Base-by-base conservation (phyloP, 331 rosid species). In the Erythrophleum ivorense region DNA sequence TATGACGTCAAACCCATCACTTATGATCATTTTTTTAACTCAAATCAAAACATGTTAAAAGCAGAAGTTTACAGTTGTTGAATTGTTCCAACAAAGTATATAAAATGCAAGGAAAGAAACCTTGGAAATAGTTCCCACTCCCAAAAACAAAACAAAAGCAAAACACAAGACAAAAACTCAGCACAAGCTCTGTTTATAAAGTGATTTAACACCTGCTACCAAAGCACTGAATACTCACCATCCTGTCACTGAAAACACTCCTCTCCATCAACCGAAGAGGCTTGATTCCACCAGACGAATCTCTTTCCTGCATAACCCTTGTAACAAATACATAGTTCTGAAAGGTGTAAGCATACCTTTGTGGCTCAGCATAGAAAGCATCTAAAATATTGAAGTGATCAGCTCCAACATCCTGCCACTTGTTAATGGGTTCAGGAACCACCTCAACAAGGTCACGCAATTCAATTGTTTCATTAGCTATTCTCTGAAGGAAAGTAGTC, bases 251-350 rank as follows among this genome's bases (percentile, higher is more conserved):
- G 86, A 91, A 91, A 82, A 91, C 91, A 24, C 95, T 91, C 92
- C 92, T 87, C 84, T 91, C 92, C 95, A 89, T 87, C 88, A 91
- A 81, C 80, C 95, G 83, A 63, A 91, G 92, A 52, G 92, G 95
- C 91, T 86, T 91, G 58, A 91, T 85, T 66, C 95, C 91, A 78
- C 90, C 90, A 73, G 92, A 89, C 31, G 95, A 91, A 78, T 83
- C 92, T 79, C 85, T 87, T 86, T 91, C 92, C 87, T 89, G 95
- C 95, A 91, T 91, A 46, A 91, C 85, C 81, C 95, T 89, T 15
- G 95, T 89, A 41, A 89, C 95, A 60, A 91, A 91, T 52, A 91
- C 95, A 81, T 89, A 91, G 81, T 91, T 91, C 89, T 91, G 95
- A 83, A 91, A 91, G 64, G 95, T 91, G 49, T 89, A 91, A 5